Percentiles rank a stretch among this genome's conserved stretches.
Evolutionary conservation across 345 rosid genomes (phyloP).

Genomic region (Viola odorata): DNA sequence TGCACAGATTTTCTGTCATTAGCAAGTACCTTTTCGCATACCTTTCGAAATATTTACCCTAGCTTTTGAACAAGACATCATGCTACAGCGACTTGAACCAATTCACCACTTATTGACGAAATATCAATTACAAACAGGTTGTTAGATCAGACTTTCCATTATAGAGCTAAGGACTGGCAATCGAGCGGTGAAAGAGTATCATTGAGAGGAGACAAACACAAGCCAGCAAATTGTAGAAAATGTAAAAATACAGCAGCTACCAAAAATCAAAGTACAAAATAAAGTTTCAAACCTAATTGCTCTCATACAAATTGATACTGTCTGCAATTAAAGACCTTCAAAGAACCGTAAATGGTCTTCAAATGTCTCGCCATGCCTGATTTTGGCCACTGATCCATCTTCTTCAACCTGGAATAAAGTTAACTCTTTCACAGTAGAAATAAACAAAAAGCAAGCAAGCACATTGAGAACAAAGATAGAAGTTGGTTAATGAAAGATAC

Average conservation of each 20-base stretch:
- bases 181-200: too few species aligned
- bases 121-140: too few species aligned
- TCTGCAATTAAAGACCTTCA: conserved; percentile 48
- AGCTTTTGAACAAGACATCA: too few species aligned
- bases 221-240: neutral
- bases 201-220: too few species aligned
- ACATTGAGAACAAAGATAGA: neutral
- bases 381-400: conserved; percentile 71
- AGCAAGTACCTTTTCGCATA: too few species aligned
- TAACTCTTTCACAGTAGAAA: neutral
- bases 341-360: conserved; percentile 79
- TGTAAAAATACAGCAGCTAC: neutral
- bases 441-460: neutral
- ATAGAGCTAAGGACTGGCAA: too few species aligned
- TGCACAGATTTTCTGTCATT: too few species aligned
- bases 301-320: neutral
- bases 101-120: too few species aligned
- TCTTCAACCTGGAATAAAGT: conserved; percentile 55
- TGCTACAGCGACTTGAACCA: too few species aligned
- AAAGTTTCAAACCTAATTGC: conserved; percentile 1
- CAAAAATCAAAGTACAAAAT: neutral
- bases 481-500: neutral
- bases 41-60: too few species aligned
- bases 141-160: too few species aligned
- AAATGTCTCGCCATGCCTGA: conserved; percentile 79